These are phyloP conservation scores for Mimosa pudica DNA, from an alignment of 306 rosid genomes.

Conservation along the genomic window DNA sequence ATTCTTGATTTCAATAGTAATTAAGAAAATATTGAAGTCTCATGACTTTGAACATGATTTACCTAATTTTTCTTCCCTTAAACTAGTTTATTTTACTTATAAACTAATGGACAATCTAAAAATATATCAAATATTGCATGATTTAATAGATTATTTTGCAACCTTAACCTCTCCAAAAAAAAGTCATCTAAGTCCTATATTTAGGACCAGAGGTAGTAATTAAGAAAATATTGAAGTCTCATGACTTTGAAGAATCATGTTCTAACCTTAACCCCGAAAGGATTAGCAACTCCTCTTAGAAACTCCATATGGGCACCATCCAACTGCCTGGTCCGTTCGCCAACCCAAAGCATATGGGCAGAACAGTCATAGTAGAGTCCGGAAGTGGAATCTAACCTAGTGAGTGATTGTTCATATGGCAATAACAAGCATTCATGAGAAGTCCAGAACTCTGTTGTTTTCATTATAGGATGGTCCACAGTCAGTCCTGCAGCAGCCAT, in stretches of 20 bases:
- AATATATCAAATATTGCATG: no score
- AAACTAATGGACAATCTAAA: no score
- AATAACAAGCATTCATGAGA: constrained; percentile 93
- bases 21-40: neutral
- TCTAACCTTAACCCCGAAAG: constrained; percentile 90
- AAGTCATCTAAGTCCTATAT: no score
- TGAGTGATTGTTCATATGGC: constrained; percentile 94
- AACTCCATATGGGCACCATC: constrained; percentile 98
- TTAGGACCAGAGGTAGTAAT: no score
- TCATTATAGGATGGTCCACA: constrained; percentile 93
- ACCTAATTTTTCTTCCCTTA: no score
- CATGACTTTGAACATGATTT: constrained; percentile 9
- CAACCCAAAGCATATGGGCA: constrained; percentile 96
- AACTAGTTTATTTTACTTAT: no score
- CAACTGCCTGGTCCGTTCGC: constrained; percentile 92
- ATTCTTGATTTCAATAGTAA: constrained; percentile 11
- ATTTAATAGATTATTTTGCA: no score
- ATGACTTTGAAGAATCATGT: constrained; percentile 24
- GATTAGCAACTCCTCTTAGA: constrained; percentile 93
- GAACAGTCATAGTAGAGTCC: constrained; percentile 95
- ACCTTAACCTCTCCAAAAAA: no score
- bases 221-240: neutral
- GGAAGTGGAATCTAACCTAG: constrained; percentile 96
- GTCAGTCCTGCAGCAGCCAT: constrained; percentile 99
- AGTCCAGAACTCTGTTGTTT: constrained; percentile 96